Evolutionary conservation across 352 stramenopile genomes (phyloP).

Genomic region (Phytophthora macrochlamydospora): DNA sequence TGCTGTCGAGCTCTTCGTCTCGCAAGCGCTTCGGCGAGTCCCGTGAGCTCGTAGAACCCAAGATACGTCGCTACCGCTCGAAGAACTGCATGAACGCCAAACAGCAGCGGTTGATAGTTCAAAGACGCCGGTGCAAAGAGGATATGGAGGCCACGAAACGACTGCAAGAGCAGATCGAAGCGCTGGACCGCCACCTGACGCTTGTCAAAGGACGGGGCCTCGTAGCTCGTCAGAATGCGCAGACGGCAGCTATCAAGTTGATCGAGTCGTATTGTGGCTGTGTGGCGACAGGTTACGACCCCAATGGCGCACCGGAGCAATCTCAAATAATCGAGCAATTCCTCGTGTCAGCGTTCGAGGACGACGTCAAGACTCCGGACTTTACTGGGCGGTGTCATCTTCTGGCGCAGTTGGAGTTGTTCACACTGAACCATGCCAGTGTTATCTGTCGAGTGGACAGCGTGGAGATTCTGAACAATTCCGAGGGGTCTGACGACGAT

Average conservation of each 20-base stretch:
- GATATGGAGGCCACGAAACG: neutral
- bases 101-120: neutral
- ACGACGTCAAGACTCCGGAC: slow-evolving; percentile 41
- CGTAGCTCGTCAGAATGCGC: slow-evolving; percentile 24
- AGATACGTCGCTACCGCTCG: neutral
- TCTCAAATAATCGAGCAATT: slow-evolving; percentile 22
- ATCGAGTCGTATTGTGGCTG: slow-evolving; percentile 39
- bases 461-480: neutral
- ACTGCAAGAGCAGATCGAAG: slow-evolving; percentile 9
- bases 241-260: slow-evolving; percentile 30
- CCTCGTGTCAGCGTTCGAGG: slow-evolving; percentile 26
- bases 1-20: neutral
- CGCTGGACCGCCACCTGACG: slow-evolving; percentile 5
- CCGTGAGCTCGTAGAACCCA: neutral
- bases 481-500: slow-evolving; percentile 1
- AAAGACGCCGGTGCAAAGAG: slow-evolving; percentile 3
- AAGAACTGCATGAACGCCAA: slow-evolving; percentile 11
- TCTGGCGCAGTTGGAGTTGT: slow-evolving; percentile 45
- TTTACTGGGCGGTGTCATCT: slow-evolving; percentile 36
- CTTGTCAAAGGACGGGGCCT: slow-evolving; percentile 2
- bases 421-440: slow-evolving; percentile 38
- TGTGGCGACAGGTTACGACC: slow-evolving; percentile 32
- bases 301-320: slow-evolving; percentile 5
- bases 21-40: neutral
- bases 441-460: slow-evolving; percentile 11